A percentile compares a stretch with the other conserved stretches of the same genome.
phyloP scores from a whole-genome alignment of 148 eudicot genomes.

The Chenopodium quinoa region DNA sequence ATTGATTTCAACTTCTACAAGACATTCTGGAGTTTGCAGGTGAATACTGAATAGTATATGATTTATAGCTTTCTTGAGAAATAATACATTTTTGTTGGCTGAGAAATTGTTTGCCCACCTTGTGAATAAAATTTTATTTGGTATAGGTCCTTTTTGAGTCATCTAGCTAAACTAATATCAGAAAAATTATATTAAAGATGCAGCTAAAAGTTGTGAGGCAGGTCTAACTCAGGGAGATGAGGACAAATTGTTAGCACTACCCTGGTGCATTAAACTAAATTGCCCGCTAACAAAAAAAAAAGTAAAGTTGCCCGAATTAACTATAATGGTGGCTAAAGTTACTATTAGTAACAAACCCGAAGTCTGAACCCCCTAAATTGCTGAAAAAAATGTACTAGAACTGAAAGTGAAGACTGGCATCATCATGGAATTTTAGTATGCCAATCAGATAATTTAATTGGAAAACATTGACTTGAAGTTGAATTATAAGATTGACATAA shows the following conservation, averaged over 20 bases:
- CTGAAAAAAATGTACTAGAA: not conserved
- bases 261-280: too few relatives aligned
- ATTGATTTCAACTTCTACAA: slow-evolving; percentile 99
- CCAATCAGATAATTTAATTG: too few relatives aligned
- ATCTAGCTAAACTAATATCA: not conserved
- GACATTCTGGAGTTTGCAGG: slow-evolving; percentile 99
- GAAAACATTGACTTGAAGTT: not conserved
- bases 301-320: not conserved
- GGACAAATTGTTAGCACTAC: too few relatives aligned
- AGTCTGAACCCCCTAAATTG: not conserved
- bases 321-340: slow-evolving; percentile 1
- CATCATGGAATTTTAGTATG: too few relatives aligned
- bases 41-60: slow-evolving; percentile 38
- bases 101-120: not conserved
- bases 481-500: not conserved
- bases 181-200: not conserved
- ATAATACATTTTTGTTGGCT: slow-evolving; percentile 7
- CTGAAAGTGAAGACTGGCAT: not conserved
- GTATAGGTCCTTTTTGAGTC: not conserved
- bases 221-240: too few relatives aligned
- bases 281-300: too few relatives aligned
- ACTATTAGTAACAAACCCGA: not conserved
- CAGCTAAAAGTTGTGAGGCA: too few relatives aligned
- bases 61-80: slow-evolving; percentile 8
- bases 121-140: not conserved